Conservation (phyloP, 371 early-diverging fungal species). For the Rhizopus stolonifer region DNA sequence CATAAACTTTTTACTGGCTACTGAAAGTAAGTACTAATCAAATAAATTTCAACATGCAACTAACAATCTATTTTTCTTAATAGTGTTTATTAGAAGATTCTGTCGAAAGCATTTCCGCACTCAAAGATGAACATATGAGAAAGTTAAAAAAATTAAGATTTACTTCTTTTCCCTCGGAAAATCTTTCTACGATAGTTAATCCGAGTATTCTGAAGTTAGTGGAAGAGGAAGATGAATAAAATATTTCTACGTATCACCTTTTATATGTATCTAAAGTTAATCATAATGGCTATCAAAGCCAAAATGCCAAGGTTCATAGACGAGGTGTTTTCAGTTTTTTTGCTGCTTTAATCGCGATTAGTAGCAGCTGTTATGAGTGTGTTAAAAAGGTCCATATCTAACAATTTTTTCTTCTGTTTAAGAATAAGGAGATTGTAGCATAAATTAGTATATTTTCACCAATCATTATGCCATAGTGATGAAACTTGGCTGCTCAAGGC, state of each 20-base stretch:
- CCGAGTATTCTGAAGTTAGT: conserved; percentile 6
- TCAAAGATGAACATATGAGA: neutral
- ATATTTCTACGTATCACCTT: conserved; percentile 3
- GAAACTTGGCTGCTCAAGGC: no score
- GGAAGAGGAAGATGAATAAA: conserved; percentile 5
- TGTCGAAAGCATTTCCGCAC: neutral
- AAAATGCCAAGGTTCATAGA: no score
- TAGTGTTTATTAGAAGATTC: conserved; percentile 4
- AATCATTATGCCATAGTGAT: no score
- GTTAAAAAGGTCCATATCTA: no score
- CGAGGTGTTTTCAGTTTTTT: no score
- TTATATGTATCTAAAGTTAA: no score
- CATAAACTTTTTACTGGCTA: neutral
- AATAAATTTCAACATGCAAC: neutral
- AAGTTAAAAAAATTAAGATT: conserved; percentile 1
- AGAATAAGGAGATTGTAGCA: no score
- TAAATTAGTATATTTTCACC: no score
- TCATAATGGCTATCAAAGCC: no score
- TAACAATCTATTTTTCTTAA: neutral
- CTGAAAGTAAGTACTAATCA: conserved; percentile 1
- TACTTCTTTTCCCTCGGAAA: conserved; percentile 3
- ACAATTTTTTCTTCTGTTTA: no score
- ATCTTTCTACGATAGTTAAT: conserved; percentile 1
- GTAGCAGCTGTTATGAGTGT: no score
- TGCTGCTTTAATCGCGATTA: no score